Evolutionary conservation across 495 filamentous ascomycete genomes (phyloP).

Genomic region (Podospora pseudopauciseta): DNA sequence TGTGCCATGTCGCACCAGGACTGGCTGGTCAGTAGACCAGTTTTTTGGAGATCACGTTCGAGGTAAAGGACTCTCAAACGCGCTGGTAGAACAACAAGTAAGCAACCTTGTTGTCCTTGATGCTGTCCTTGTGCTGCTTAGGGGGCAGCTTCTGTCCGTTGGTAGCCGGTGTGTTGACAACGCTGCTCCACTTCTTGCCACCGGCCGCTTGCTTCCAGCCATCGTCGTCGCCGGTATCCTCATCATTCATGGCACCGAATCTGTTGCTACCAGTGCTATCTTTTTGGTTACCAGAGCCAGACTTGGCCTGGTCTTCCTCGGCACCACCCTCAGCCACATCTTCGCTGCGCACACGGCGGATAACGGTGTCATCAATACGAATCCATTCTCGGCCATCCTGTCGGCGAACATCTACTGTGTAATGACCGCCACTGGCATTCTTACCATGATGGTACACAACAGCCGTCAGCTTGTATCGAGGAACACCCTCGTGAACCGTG

Average conservation of each 20-base stretch:
- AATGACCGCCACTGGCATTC: constrained; percentile 90
- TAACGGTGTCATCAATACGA: constrained; percentile 88
- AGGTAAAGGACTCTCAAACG: constrained; percentile 42
- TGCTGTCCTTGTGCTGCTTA: constrained; percentile 64
- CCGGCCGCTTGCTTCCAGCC: constrained; percentile 83
- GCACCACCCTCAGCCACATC: constrained; percentile 86
- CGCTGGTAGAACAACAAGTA: constrained; percentile 94
- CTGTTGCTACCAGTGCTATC: constrained; percentile 51
- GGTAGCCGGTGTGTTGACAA: constrained; percentile 56
- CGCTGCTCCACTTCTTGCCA: constrained; percentile 62
- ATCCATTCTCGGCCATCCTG: constrained; percentile 96
- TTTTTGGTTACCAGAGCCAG: constrained; percentile 46
- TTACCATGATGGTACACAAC: constrained; percentile 98
- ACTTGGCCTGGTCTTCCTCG: constrained; percentile 69
- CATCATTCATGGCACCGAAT: constrained; percentile 64
- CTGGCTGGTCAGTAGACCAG: not conserved
- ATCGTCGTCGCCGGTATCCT: constrained; percentile 64
- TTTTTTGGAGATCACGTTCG: not conserved
- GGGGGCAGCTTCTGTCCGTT: constrained; percentile 51
- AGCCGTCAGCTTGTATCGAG: constrained; percentile 80
- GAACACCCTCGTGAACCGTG: constrained; percentile 55
- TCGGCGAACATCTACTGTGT: constrained; percentile 91
- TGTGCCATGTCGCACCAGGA: not conserved
- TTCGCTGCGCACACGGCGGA: constrained; percentile 78
- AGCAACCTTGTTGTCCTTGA: constrained; percentile 92